phyloP scores from a whole-genome alignment of 2,329 filamentous ascomycete genomes.

The Rosellinia necatrix region DNA sequence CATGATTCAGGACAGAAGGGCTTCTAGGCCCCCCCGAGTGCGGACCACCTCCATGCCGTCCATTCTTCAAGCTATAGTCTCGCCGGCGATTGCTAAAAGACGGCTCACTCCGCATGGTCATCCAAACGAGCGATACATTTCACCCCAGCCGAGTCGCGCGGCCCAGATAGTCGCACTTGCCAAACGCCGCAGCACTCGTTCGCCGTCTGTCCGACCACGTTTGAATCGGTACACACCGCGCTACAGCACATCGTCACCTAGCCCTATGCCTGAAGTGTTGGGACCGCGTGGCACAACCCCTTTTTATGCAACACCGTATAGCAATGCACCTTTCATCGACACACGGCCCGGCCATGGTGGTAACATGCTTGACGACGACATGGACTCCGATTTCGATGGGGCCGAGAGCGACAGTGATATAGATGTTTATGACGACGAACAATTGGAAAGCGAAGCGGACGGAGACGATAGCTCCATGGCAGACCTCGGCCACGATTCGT shows the following conservation, averaged over 20 bases:
- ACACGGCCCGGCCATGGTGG: conserved; percentile 40
- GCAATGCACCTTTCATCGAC: conserved; percentile 59
- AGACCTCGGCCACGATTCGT: conserved; percentile 33
- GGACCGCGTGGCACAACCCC: conserved; percentile 55
- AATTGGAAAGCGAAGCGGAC: conserved; percentile 37
- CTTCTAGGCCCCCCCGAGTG: conserved; percentile 52
- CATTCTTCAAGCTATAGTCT: conserved; percentile 43
- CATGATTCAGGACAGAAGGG: conserved; percentile 45
- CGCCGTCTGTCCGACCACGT: conserved; percentile 52
- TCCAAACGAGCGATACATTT: conserved; percentile 44
- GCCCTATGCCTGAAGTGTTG: conserved; percentile 45
- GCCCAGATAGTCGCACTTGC: conserved; percentile 36
- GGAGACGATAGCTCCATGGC: conserved; percentile 38
- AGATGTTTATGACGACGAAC: conserved; percentile 44
- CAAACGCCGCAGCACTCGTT: conserved; percentile 59
- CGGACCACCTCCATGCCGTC: conserved; percentile 60
- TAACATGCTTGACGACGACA: conserved; percentile 39
- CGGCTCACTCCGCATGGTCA: conserved; percentile 51
- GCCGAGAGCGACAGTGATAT: conserved; percentile 43
- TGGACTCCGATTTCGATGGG: conserved; percentile 33
- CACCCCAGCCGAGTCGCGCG: conserved; percentile 42
- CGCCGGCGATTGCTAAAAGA: conserved; percentile 49
- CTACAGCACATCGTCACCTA: conserved; percentile 55
- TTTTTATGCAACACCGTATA: conserved; percentile 76
- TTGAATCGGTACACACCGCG: conserved; percentile 53